Base-by-base conservation (phyloP, 1,284 basidiomycete genomes). In the Sporisorium exsertum region DNA sequence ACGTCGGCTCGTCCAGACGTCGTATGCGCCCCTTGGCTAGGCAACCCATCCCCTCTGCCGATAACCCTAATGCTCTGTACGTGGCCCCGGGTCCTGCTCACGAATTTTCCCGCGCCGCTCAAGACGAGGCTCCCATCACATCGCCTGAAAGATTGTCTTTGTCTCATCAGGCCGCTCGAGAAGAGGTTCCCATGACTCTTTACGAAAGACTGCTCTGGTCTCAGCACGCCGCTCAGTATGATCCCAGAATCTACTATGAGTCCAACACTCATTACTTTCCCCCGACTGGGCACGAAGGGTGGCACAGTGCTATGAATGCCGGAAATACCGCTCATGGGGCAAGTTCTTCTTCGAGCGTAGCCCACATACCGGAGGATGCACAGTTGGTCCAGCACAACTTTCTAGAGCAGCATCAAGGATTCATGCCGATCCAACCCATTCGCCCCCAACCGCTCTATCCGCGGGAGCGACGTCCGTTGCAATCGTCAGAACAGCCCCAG, bases 401-500 rank as follows among this genome's bases (percentile, higher is more conserved):
- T 9, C 22, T 57, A 2, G 12, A 13, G 9, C 20, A 24, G 29
- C 32, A 15, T 16, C 10, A 16, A 13, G 29, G 13, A 2, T 24
- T 37, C 22, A 16, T 24, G 22, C 22, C n/a, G 16, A 22, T 10
- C 20, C 18, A 13, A n/a, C 55, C 55, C 10, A 6, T 46, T 15
- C 43, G 43, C 32, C 55, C 55, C 3, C 29, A 22, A 33, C 29
- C 55, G 15, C 55, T 22, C 22, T 57, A 57, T 26, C 43, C 55
- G 7, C 8, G 55, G 43, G 3, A 33, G 43, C 20, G n/a, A 35
- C 15, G 20, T 24, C 20, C 33, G 20, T 12, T 10, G 16, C 16
- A 33, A 9, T 2, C n/a, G 29, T 43, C 42, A 33, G 42, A 24
- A n/a, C 43, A 47, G 13, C 12, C 13, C 26, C 29, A 46, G 22